These are phyloP conservation scores for Macrocybe gigantea DNA, from an alignment of 768 basidiomycete genomes.

Conservation along the genomic window DNA sequence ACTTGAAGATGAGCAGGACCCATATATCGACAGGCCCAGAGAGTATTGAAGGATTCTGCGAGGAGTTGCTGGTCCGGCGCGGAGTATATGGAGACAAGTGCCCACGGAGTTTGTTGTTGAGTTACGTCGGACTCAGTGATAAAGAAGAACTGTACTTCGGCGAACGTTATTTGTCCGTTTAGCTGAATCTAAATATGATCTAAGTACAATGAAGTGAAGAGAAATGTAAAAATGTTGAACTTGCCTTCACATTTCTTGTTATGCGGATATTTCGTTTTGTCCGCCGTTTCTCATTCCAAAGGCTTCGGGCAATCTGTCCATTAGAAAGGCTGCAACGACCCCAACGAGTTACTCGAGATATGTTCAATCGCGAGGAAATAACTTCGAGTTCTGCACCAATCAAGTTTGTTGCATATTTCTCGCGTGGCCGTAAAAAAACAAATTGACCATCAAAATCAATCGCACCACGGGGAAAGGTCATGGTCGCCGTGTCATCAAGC, in stretches of 20 bases:
- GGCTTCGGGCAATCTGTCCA: constrained; percentile 5
- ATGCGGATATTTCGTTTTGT: constrained; percentile 1
- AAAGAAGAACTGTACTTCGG: constrained; percentile 18
- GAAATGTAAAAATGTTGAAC: background rate
- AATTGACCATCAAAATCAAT: background rate
- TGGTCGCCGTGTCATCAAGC: background rate
- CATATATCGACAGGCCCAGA: constrained; percentile 11
- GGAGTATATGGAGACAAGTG: constrained; percentile 16
- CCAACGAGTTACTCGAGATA: background rate
- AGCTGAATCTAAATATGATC: background rate
- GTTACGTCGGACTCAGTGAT: background rate
- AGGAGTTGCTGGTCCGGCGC: constrained; percentile 11
- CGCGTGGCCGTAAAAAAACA: background rate
- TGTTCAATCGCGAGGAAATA: background rate
- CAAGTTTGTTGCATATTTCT: background rate
- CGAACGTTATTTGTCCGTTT: constrained; percentile 2
- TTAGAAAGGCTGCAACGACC: background rate
- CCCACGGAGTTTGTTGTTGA: constrained; percentile 3
- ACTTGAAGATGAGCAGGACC: constrained; percentile 11
- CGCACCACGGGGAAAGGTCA: background rate
- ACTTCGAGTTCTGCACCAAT: background rate
- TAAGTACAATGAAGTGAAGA: background rate
- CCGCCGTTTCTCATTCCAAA: background rate
- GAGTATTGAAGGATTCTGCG: constrained; percentile 11
- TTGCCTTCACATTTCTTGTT: constrained; percentile 8